A percentile compares a stretch with the other conserved stretches of the same genome.
Evolutionary conservation across 2,329 filamentous ascomycete genomes (phyloP).

Genomic region (Aspergillus nomiae): DNA sequence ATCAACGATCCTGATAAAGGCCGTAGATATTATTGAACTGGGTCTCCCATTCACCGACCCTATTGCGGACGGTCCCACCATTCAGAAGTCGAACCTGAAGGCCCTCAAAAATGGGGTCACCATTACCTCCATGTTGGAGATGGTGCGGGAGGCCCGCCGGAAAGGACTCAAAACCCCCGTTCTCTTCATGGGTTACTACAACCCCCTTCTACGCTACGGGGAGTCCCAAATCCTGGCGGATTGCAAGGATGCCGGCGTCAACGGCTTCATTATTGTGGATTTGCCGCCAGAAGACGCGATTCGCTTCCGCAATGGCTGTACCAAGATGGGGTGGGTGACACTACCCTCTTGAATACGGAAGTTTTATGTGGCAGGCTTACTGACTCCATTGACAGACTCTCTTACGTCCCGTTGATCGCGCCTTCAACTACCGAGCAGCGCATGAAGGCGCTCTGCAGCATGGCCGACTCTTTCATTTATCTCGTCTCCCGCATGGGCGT

Average conservation of each 20-base stretch:
- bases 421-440: slow-evolving; percentile 84
- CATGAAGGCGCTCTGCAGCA: slow-evolving; percentile 89
- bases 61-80: slow-evolving; percentile 91
- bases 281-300: slow-evolving; percentile 94
- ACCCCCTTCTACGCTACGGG: slow-evolving; percentile 86
- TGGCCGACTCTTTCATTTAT: slow-evolving; percentile 97
- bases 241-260: slow-evolving; percentile 78
- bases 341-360: not conserved
- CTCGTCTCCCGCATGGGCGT: slow-evolving; percentile 94
- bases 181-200: slow-evolving; percentile 97
- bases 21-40: slow-evolving; percentile 83
- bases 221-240: slow-evolving; percentile 82
- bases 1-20: not conserved
- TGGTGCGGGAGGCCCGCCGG: slow-evolving; percentile 75
- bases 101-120: slow-evolving; percentile 85
- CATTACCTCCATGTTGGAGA: slow-evolving; percentile 72
- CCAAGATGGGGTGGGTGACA: slow-evolving; percentile 64
- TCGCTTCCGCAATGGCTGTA: slow-evolving; percentile 83
- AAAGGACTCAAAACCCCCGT: slow-evolving; percentile 78
- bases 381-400: slow-evolving; percentile 58
- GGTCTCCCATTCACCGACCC: slow-evolving; percentile 95
- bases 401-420: slow-evolving; percentile 90
- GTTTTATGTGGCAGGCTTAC: not conserved
- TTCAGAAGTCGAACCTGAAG: slow-evolving; percentile 86
- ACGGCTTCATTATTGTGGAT: slow-evolving; percentile 97